A percentile compares a stretch with the other conserved stretches of the same genome.
phyloP scores from a whole-genome alignment of 257 asterid species.

The Striga asiatica region DNA sequence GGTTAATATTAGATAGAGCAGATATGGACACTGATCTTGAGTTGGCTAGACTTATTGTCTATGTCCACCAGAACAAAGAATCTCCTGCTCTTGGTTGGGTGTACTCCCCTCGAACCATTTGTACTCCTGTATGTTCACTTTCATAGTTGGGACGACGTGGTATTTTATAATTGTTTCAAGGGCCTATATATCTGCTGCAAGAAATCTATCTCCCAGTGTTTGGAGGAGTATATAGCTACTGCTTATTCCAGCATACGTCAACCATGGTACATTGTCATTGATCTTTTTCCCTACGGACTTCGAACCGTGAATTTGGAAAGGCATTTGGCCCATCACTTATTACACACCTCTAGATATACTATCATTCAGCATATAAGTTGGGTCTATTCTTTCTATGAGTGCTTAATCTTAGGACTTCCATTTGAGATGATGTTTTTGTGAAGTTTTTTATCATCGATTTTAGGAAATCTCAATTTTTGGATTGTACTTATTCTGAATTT shows the following conservation, averaged over 20 bases:
- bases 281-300: too few relatives aligned
- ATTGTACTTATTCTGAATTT: too few relatives aligned
- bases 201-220: slow-evolving; percentile 78
- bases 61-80: slow-evolving; percentile 87
- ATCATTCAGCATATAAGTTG: too few relatives aligned
- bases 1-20: slow-evolving; percentile 94
- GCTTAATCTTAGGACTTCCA: too few relatives aligned
- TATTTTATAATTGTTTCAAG: slow-evolving; percentile 23
- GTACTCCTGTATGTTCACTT: slow-evolving; percentile 56
- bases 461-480: too few relatives aligned
- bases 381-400: too few relatives aligned
- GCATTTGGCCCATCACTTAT: too few relatives aligned
- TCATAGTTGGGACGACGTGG: slow-evolving; percentile 8
- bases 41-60: slow-evolving; percentile 92
- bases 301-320: too few relatives aligned
- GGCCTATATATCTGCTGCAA: slow-evolving; percentile 92
- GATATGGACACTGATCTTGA: slow-evolving; percentile 98
- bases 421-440: too few relatives aligned
- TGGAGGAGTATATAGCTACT: slow-evolving; percentile 84
- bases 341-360: too few relatives aligned
- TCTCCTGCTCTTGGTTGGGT: slow-evolving; percentile 97
- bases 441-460: too few relatives aligned
- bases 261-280: too few relatives aligned
- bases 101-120: slow-evolving; percentile 86
- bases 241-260: slow-evolving; percentile 88